Base-by-base conservation (phyloP, 345 rosid genomes). In the Zanthoxylum bungeanum region DNA sequence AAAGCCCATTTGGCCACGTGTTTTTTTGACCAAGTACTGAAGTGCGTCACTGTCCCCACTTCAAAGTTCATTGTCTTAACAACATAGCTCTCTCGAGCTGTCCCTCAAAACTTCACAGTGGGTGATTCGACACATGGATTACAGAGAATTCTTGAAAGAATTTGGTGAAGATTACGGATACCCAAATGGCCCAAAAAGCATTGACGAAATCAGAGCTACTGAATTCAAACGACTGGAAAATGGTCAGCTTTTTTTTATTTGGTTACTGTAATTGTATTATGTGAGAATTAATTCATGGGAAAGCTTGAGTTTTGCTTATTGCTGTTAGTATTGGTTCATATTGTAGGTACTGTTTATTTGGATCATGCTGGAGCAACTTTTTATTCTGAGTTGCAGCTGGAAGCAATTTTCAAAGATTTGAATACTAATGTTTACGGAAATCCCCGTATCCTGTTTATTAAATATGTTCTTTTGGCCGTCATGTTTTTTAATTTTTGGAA, bases 291-390 rank as follows among this genome's bases (percentile, higher is more conserved):
- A 19, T 14, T 44, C 16, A 44, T 0, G 68, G 14, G 46, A 55
- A 60, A 42, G 39, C 30, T 63, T 40, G 69, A 22, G 63, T 27
- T 51, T 47, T 64, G 16, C 17, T 4, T 40, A 3, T 56, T 25
- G 70, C 17, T 57, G 57, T 67, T 11, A 27, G 42, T 47, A 57
- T 64, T 74, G 74, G 76, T 47, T 44, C 49, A 31, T 57, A 33
- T 60, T 84, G 78, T 73, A 94, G 99, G 88, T 74, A 75, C 73
- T 66, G 90, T 88, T n/a, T 95, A 90, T 73, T 80, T 90, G 86
- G 99, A 95, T 60, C 99, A 95, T 81, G 98, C 99, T 50, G 97
- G 97, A 73, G 92, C 99, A 42, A 95, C 99, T 72, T 83, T 95
- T 58, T 92, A 90, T 80, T 95, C 99, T 30, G 98, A 92, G 77